Evolutionary conservation across 371 early-diverging fungal species (phyloP).

Genomic region (Cladochytrium tenue): DNA sequence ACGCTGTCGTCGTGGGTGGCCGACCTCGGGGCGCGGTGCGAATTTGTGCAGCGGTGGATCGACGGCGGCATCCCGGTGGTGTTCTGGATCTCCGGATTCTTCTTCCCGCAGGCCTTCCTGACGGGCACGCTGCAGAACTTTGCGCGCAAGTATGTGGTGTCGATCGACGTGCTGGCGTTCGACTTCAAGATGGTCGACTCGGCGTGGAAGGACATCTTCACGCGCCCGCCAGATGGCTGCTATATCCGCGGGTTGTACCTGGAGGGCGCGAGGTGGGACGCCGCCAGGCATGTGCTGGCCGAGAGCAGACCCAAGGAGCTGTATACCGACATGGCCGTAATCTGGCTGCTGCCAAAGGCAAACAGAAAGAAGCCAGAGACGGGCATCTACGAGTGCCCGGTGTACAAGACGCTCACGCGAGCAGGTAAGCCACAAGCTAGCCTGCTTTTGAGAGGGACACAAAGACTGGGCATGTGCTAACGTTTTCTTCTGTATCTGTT

Average conservation of each 20-base stretch:
- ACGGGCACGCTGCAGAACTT: slow-evolving; percentile 60
- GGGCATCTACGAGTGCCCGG: slow-evolving; percentile 59
- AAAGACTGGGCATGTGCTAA: too few relatives aligned
- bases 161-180: slow-evolving; percentile 54
- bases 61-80: slow-evolving; percentile 53
- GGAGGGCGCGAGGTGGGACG: slow-evolving; percentile 63
- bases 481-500: not conserved
- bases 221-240: slow-evolving; percentile 57
- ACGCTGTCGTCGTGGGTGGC: slow-evolving; percentile 51
- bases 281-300: slow-evolving; percentile 27
- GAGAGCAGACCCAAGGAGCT: slow-evolving; percentile 58
- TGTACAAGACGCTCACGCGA: slow-evolving; percentile 58
- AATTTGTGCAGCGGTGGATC: slow-evolving; percentile 59
- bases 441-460: too few relatives aligned
- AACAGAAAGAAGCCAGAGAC: slow-evolving; percentile 51
- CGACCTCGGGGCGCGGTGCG: slow-evolving; percentile 50
- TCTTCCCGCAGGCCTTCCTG: slow-evolving; percentile 64
- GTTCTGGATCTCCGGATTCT: slow-evolving; percentile 63
- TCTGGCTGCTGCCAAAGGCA: slow-evolving; percentile 56
- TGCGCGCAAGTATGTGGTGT: slow-evolving; percentile 53
- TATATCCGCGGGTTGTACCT: slow-evolving; percentile 58
- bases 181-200: slow-evolving; percentile 51
- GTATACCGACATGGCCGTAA: slow-evolving; percentile 57
- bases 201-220: slow-evolving; percentile 48
- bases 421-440: slow-evolving; percentile 52